Conservation (phyloP, 129 eudicot genomes). For the Lactuca saligna region DNA sequence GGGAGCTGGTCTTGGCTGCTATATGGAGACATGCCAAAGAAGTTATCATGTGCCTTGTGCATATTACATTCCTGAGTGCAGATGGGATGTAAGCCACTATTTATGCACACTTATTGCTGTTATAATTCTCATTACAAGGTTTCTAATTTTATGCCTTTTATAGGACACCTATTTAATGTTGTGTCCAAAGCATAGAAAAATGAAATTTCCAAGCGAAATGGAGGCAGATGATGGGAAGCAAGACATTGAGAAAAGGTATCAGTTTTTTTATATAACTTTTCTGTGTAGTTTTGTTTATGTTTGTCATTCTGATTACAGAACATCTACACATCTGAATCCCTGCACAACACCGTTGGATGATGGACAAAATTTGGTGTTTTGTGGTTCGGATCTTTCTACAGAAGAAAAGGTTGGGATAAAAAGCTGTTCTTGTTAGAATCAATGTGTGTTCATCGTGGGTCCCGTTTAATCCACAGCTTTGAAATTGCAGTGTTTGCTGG, state of each 20-base stretch:
- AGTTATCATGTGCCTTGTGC: constrained; percentile 92
- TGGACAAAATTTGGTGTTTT: constrained; percentile 54
- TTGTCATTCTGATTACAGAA: constrained; percentile 33
- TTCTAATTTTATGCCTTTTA: constrained; percentile 4
- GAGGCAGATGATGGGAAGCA: constrained; percentile 31
- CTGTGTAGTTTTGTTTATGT: neutral
- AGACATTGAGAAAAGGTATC: constrained; percentile 18
- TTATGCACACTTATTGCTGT: constrained; percentile 6
- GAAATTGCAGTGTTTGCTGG: constrained; percentile 49
- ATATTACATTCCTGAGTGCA: constrained; percentile 49
- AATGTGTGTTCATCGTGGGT: neutral
- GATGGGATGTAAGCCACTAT: constrained; percentile 80
- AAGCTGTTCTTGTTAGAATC: neutral
- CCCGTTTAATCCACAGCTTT: constrained; percentile 8
- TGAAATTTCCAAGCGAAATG: constrained; percentile 65
- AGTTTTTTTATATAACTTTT: neutral
- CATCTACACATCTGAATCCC: constrained; percentile 23
- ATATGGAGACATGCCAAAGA: constrained; percentile 56
- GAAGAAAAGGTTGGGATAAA: constrained; percentile 63
- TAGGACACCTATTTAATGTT: constrained; percentile 61
- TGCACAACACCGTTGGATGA: constrained; percentile 39
- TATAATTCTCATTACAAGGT: neutral
- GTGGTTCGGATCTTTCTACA: constrained; percentile 81
- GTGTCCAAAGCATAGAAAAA: constrained; percentile 62
- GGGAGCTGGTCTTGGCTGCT: constrained; percentile 97